A percentile compares a stretch with the other conserved stretches of the same genome.
Evolutionary conservation across 1,284 basidiomycete species (phyloP).

Genomic region (Salmacisia buchloeana): DNA sequence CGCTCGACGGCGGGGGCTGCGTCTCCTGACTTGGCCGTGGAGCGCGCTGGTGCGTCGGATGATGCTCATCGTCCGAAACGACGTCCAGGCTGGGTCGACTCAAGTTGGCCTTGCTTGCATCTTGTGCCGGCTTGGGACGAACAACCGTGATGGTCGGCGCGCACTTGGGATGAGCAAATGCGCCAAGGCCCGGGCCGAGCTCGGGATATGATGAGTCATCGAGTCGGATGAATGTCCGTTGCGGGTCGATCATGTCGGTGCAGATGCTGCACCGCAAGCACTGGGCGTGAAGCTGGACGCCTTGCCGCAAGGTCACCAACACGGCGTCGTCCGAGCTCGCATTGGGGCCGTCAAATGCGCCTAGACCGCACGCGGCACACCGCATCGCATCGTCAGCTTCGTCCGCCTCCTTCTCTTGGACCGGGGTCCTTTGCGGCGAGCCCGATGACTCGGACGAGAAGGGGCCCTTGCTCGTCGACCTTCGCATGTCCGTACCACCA

Average conservation of each 20-base stretch:
- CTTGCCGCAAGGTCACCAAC: slow-evolving; percentile 25
- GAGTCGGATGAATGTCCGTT: slow-evolving; percentile 23
- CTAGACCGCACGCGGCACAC: slow-evolving; percentile 20
- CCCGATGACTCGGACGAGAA: neutral
- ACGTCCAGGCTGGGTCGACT: neutral
- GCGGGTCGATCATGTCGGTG: slow-evolving; percentile 19
- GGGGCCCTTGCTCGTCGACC: neutral
- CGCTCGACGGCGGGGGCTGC: neutral
- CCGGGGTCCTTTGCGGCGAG: neutral
- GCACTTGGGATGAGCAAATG: slow-evolving; percentile 19
- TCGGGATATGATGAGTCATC: neutral
- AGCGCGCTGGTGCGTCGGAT: slow-evolving; percentile 14
- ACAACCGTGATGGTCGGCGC: slow-evolving; percentile 10
- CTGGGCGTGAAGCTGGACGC: slow-evolving; percentile 23
- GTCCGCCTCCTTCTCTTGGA: slow-evolving; percentile 3
- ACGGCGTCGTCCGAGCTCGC: slow-evolving; percentile 15
- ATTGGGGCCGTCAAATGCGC: slow-evolving; percentile 26
- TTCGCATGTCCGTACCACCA: too few relatives aligned
- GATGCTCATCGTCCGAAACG: neutral
- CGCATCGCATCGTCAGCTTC: slow-evolving; percentile 13
- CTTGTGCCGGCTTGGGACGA: neutral
- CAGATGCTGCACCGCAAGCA: slow-evolving; percentile 36
- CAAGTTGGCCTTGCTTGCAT: neutral
- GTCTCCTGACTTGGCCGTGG: slow-evolving; percentile 5
- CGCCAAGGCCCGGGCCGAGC: neutral